Evolutionary conservation across 306 rosid genomes (phyloP).

Genomic region (barrel medic (Medicago truncatula)): MtrunA17r5.0-ANR NC_053042.1:41676001-41676500

Average conservation of each 20-base stretch:
- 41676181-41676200: neutral
- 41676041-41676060: neutral
- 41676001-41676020: slow-evolving; percentile 17
- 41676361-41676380: no score
- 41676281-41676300: neutral
- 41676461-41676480: no score
- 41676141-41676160: slow-evolving; percentile 72
- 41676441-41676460: no score
- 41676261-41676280: slow-evolving; percentile 25
- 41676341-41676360: no score
- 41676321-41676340: no score
- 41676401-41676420: no score
- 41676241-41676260: slow-evolving; percentile 11
- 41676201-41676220: slow-evolving; percentile 36
- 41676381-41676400: no score
- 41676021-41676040: slow-evolving; percentile 11
- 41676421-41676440: no score
- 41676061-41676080: slow-evolving; percentile 52
- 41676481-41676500: no score
- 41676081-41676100: slow-evolving; percentile 86
- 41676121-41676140: slow-evolving; percentile 70
- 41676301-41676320: neutral
- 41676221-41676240: slow-evolving; percentile 45
- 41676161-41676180: slow-evolving; percentile 21
- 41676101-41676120: slow-evolving; percentile 86